Evolutionary conservation across 75 land plant species (phyloP).

Genomic region (Isoetes taiwanensis): DNA sequence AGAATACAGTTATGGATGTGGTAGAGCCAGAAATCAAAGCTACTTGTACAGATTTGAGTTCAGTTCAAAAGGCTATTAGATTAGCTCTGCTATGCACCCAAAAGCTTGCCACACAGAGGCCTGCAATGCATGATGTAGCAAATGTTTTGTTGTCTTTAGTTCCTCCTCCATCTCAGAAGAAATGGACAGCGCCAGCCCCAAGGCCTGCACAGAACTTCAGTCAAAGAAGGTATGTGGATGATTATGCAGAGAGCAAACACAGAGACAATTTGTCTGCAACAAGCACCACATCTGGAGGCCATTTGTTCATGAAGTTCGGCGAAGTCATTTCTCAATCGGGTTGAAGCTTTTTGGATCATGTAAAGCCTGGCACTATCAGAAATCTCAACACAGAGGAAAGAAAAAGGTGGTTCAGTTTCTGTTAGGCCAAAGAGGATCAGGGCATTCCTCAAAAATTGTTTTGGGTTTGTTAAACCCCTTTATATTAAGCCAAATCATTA

Average conservation of each 20-base stretch:
- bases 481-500: too few species aligned
- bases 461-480: too few species aligned
- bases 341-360: too few species aligned
- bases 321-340: slow-evolving; percentile 85
- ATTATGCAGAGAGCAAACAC: slow-evolving; percentile 48
- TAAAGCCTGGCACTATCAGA: too few species aligned
- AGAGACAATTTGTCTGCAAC: slow-evolving; percentile 39
- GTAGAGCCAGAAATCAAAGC: slow-evolving; percentile 56
- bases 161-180: slow-evolving; percentile 14
- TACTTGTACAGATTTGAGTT: slow-evolving; percentile 60
- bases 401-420: too few species aligned
- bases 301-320: slow-evolving; percentile 74
- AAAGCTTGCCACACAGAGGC: slow-evolving; percentile 62
- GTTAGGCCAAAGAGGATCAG: too few species aligned
- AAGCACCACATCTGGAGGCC: slow-evolving; percentile 63
- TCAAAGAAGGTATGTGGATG: slow-evolving; percentile 39
- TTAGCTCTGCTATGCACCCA: slow-evolving; percentile 86
- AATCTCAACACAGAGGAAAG: too few species aligned
- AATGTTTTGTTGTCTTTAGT: slow-evolving; percentile 51
- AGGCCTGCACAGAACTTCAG: slow-evolving; percentile 8
- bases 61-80: slow-evolving; percentile 69
- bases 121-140: slow-evolving; percentile 89
- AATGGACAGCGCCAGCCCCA: slow-evolving; percentile 6
- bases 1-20: slow-evolving; percentile 68
- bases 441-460: too few species aligned